Conservation (phyloP, 768 basidiomycete species). For the Gautieria morchelliformis region DNA sequence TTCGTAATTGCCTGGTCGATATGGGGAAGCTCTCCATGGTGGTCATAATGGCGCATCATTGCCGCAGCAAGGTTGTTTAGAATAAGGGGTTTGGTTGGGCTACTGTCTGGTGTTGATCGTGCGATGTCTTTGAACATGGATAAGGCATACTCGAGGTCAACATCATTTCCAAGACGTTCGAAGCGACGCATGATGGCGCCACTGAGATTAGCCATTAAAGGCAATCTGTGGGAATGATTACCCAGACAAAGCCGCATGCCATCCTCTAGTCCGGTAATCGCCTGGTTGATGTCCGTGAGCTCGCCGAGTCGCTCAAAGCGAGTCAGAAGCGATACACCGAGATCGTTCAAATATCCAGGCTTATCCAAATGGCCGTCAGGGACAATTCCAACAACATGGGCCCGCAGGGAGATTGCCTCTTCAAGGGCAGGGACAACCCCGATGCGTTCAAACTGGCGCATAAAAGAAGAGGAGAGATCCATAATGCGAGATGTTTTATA, state of each 20-base stretch:
- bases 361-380: conserved; percentile 10
- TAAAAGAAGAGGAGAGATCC: background rate
- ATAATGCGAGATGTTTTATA: background rate
- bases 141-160: conserved; percentile 19
- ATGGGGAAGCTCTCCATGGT: background rate
- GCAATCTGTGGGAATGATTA: background rate
- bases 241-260: background rate
- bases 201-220: conserved; percentile 1
- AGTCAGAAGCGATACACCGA: conserved; percentile 10
- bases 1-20: background rate
- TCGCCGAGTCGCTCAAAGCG: conserved; percentile 10
- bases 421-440: conserved; percentile 6
- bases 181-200: background rate
- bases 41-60: background rate
- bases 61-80: background rate
- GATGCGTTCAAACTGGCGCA: background rate
- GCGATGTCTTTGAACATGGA: background rate
- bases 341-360: conserved; percentile 9
- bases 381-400: conserved; percentile 8
- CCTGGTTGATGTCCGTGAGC: conserved; percentile 6
- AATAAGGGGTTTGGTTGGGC: background rate
- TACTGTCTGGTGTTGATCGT: background rate
- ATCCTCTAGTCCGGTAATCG: background rate
- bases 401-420: conserved; percentile 1
- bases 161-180: conserved; percentile 5